Conservation (phyloP, 805 yeast species). For the Candida patagonica region DNA sequence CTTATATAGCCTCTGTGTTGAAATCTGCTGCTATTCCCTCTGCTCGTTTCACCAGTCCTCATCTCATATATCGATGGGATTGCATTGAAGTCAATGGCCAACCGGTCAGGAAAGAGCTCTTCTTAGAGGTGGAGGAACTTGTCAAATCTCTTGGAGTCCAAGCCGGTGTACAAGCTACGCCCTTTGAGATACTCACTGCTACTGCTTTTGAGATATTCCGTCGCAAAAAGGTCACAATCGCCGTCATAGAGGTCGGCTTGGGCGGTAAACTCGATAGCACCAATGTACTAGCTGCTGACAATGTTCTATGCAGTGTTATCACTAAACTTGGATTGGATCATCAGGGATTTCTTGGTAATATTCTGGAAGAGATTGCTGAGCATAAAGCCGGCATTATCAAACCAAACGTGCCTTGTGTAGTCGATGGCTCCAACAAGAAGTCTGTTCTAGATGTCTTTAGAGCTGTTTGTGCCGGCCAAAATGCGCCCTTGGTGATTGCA, state of each 20-base stretch:
- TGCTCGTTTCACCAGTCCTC: slow-evolving; percentile 89
- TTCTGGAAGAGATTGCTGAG: slow-evolving; percentile 53
- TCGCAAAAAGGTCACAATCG: slow-evolving; percentile 51
- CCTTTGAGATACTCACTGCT: slow-evolving; percentile 79
- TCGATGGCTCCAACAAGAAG: slow-evolving; percentile 57
- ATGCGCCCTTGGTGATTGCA: background rate
- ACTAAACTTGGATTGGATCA: slow-evolving; percentile 86
- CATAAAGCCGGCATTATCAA: slow-evolving; percentile 88
- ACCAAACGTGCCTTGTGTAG: slow-evolving; percentile 47
- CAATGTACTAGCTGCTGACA: slow-evolving; percentile 41
- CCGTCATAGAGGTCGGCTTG: slow-evolving; percentile 87
- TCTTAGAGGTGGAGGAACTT: slow-evolving; percentile 34
- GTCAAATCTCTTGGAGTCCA: slow-evolving; percentile 35
- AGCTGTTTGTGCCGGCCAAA: background rate
- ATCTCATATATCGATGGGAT: slow-evolving; percentile 63
- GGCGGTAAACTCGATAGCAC: slow-evolving; percentile 92
- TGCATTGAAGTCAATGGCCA: slow-evolving; percentile 57
- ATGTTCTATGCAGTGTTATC: slow-evolving; percentile 59
- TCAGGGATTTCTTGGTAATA: slow-evolving; percentile 61
- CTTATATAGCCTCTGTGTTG: slow-evolving; percentile 64
- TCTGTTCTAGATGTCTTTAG: slow-evolving; percentile 34
- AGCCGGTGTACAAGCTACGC: slow-evolving; percentile 58
- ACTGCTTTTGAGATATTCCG: slow-evolving; percentile 73
- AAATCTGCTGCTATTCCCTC: slow-evolving; percentile 37
- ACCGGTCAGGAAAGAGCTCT: slow-evolving; percentile 42